Evolutionary conservation across 805 yeast genomes (phyloP), one percentile per base, ranked within the genome.

Genomic region (Ogataea minuta): DNA sequence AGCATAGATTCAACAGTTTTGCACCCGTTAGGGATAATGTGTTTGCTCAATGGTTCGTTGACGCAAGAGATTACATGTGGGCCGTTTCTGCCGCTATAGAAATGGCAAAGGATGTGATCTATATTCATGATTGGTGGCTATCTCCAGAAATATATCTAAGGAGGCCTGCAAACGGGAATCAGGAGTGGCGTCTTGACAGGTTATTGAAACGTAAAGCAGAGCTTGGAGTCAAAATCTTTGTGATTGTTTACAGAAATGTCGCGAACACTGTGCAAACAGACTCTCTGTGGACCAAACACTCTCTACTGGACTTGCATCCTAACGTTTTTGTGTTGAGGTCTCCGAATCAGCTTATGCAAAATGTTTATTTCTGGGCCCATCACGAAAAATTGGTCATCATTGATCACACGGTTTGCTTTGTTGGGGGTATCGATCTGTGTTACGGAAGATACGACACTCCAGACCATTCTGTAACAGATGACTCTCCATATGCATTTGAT

Each of bases 101-200:
- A 50, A 82, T 86, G 85, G 98, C 99, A 0, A 80, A 81, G 49
- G 98, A 93, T 67, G 91, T 84, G 1, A 83, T 93, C 23, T 93
- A 81, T 59, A 88, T 93, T 34, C 97, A 93, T 56, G 99, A 91
- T 56, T 93, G 99, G 99, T 93, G 99, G 99, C 69, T 93, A 17
- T 77, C 91, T 4, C 99, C 99, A 0, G 99, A 93, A 60, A 59
- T 93, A 3, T 95, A 93, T 54, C 68, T 93, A 65, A 76, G 99
- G 47, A 71, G 99, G 35, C 99, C 99, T 0, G 91, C 95, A 0
- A 83, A 86, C 61, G 96, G 96, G 7, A 91, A 91, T 53, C 98
- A 93, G 61, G 83, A 86, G 47, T 93, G 88, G 81, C 75, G 99
- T 57, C 66, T 93, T 29, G 99, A 93, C 62, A 73, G 99, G 54